Conservation (phyloP, 1,284 basidiomycete species). For the Lentinula novae-zelandiae region DNA sequence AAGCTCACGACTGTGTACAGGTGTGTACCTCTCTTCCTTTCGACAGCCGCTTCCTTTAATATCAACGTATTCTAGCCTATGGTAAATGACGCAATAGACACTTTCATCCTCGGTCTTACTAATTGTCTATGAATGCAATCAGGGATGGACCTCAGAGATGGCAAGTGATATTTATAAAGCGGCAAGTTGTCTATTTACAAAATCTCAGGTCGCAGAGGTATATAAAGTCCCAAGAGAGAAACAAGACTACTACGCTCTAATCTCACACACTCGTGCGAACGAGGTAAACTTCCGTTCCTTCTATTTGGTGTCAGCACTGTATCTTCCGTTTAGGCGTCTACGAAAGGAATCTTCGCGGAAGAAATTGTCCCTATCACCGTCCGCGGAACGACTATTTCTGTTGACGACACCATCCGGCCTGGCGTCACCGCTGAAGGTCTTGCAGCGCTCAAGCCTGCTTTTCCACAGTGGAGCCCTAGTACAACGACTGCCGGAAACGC, state of each 20-base stretch:
- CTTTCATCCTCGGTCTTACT: neutral
- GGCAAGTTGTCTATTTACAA: neutral
- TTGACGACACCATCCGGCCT: conserved; percentile 81
- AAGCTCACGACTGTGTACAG: conserved; percentile 76
- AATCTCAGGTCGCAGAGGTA: conserved; percentile 52
- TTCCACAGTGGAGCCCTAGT: conserved; percentile 74
- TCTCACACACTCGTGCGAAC: conserved; percentile 77
- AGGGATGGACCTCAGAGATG: conserved; percentile 84
- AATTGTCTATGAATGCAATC: neutral
- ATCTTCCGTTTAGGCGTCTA: conserved; percentile 43
- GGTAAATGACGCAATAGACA: conserved; percentile 31
- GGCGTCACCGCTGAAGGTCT: conserved; percentile 74
- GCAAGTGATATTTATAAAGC: neutral
- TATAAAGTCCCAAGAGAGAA: conserved; percentile 73
- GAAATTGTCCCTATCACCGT: conserved; percentile 80
- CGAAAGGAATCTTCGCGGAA: conserved; percentile 65
- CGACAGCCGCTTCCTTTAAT: neutral
- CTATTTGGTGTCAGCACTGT: conserved; percentile 8
- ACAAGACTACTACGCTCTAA: conserved; percentile 80
- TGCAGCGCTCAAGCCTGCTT: conserved; percentile 65
- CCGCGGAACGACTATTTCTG: conserved; percentile 50
- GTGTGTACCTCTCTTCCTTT: conserved; percentile 31
- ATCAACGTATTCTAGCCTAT: conserved; percentile 56
- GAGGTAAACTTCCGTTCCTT: conserved; percentile 35
- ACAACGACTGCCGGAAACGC: conserved; percentile 89